Base-by-base conservation (phyloP, 352 stramenopile genomes). In the Phytophthora capsici region DNA sequence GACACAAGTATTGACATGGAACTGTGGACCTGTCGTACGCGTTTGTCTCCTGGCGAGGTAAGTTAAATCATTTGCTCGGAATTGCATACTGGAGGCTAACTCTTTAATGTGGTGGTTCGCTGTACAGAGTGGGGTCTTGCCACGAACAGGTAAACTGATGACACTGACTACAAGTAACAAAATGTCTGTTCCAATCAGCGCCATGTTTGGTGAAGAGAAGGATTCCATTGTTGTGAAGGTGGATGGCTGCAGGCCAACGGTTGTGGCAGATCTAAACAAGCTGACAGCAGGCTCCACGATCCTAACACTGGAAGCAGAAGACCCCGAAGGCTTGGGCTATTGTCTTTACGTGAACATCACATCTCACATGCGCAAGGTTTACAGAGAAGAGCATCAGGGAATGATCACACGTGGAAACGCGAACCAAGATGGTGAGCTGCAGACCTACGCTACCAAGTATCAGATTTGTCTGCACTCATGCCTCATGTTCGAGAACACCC, bases 391-490 rank as follows among this genome's bases (percentile, higher is more conserved):
- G 23, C 84, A 95, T 19, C 84, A 92, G 55, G 82, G 84, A 25
- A 75, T 91, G 41, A 66, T 91, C 32, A 90, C 80, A 6, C 81
- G 86, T 51, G 78, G 74, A 8, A 89, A 84, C 19, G 72, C 57
- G 26, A 64, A 65, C 10, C 64, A 83, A 14, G 77, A 88, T 30
- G 69, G 75, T 0, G 80, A 89, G 34, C 36, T 86, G 40, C 86
- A 93, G 57, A 89, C 82, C 6, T 95, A 96, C 23, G 88, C 86
- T 2, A 94, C 88, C 1, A 96, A 95, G 74, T 93, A 95, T 57
- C 88, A 94, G 69, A 92, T 96, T 37, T 89, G 69, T 22, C 48
- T 96, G 16, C 86, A 95, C 58, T 86, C 89, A 16, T 95, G 87
- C 38, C 65, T 95, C 8, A 80, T 93, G 34, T 93, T 96, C 51